Conservation (phyloP, 2,329 filamentous ascomycete species). For the Xylariales sp. region DNA sequence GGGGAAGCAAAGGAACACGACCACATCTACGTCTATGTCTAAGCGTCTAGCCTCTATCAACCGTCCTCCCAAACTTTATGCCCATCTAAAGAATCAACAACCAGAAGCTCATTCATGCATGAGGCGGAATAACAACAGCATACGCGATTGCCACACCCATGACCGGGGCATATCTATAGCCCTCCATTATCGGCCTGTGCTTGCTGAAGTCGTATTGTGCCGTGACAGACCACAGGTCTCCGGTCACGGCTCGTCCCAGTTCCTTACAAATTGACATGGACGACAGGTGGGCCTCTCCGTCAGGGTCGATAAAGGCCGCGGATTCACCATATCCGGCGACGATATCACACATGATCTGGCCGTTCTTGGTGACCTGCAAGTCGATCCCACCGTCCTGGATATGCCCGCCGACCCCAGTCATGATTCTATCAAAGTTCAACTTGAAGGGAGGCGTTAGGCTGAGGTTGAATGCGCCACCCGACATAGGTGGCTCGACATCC, state of each 20-base stretch:
- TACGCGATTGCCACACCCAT: neutral
- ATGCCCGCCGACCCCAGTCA: neutral
- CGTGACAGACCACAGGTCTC: neutral
- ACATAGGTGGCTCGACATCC: neutral
- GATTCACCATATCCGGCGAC: neutral
- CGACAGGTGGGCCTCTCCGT: neutral
- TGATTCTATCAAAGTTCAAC: neutral
- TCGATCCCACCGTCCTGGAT: slow-evolving; percentile 1
- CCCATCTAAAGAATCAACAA: too few relatives aligned
- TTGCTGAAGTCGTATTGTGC: slow-evolving; percentile 6
- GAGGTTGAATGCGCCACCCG: neutral
- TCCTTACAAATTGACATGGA: neutral
- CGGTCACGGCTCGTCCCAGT: neutral
- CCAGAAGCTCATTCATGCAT: too few relatives aligned
- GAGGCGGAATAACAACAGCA: neutral
- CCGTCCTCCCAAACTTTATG: too few relatives aligned
- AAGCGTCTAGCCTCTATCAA: too few relatives aligned
- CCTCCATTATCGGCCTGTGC: neutral
- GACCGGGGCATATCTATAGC: neutral
- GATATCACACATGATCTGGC: neutral
- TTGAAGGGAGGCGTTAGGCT: neutral
- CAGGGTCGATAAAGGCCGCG: neutral
- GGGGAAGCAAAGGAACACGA: too few relatives aligned
- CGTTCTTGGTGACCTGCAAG: neutral
- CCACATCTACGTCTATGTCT: too few relatives aligned